phyloP scores from a whole-genome alignment of 768 basidiomycete species.

The Mycena chlorophos region DNA sequence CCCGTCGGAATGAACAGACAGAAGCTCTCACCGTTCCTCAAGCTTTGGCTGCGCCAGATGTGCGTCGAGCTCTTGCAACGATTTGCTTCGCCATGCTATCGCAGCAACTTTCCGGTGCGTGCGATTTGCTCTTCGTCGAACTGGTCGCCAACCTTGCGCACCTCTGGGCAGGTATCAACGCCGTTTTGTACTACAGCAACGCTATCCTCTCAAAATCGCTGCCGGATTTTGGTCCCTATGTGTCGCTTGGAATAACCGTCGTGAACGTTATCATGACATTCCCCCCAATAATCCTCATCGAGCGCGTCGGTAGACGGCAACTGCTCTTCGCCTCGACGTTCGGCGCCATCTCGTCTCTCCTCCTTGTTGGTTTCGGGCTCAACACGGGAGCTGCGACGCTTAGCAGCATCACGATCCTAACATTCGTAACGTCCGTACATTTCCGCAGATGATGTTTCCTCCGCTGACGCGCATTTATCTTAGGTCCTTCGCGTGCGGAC shows the following conservation, averaged over 20 bases:
- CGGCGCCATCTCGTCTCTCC: conserved; percentile 66
- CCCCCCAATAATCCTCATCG: conserved; percentile 84
- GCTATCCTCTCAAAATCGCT: conserved; percentile 80
- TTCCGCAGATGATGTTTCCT: neutral
- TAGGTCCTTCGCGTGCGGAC: conserved; percentile 85
- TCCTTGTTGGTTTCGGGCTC: conserved; percentile 70
- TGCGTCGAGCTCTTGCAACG: conserved; percentile 63
- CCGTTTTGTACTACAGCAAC: conserved; percentile 92
- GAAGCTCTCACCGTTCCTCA: conserved; percentile 51
- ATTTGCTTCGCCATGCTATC: conserved; percentile 71
- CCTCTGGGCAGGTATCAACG: conserved; percentile 69
- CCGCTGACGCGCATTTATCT: conserved; percentile 6
- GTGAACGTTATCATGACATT: conserved; percentile 85
- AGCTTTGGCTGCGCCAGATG: conserved; percentile 50
- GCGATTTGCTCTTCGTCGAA: neutral
- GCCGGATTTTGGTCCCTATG: conserved; percentile 75
- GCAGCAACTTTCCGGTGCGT: conserved; percentile 77
- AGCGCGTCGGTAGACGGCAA: conserved; percentile 74
- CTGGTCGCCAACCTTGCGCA: conserved; percentile 3
- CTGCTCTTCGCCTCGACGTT: conserved; percentile 66
- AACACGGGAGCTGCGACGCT: conserved; percentile 58
- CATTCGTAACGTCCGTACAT: conserved; percentile 73
- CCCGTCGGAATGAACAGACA: conserved; percentile 26
- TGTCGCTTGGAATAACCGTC: conserved; percentile 81
- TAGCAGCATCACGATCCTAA: conserved; percentile 71